Base-by-base conservation (phyloP, 2,329 filamentous ascomycete genomes). In the Pseudocercospora musae region DNA sequence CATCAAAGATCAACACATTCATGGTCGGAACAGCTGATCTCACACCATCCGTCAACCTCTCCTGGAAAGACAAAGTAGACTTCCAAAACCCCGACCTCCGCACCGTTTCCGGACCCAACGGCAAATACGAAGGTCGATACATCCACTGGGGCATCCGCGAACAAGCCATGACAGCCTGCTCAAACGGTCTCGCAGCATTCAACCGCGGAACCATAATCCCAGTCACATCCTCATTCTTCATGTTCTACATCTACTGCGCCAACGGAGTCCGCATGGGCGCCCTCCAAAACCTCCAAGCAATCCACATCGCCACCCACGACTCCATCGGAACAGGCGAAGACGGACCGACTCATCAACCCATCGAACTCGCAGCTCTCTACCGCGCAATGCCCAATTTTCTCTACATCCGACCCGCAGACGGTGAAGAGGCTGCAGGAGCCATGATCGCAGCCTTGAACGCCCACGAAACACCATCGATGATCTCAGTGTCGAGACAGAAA, bases 141-240 rank as follows among this genome's bases (percentile, higher is more conserved):
- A 77, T 87, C 65, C 85, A 85, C 71, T 87, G 80, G 71, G 85
- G 85, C 42, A 81, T 87, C 58, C 81, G 85, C 4, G 85, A 87
- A 67, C 85, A 87, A 69, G 85, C 84, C 59, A 88, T 88, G 86
- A 79, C 79, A 2, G 75, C 81, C 29, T 82, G 85, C 23, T 79
- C 75, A 15, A 77, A 77, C 62, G 75, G 75, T 18, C 70, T 77
- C 31, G 73, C 75, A 2, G 75, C 75, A 3, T 77, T 71, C 69
- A 69, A 71, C 50, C 71, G 71, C n/a, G 72, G 74, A 27, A 72
- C 71, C 5, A 73, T 77, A 66, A 62, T 77, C 13, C 75, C 75
- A 3, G 68, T 77, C 29, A 77, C 75, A 5, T 73, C 73, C 44
- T 68, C 67, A 57, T 75, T 75, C 72, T 76, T 77, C 72, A 77